Evolutionary conservation across 1,284 basidiomycete species (phyloP).

Genomic region (Polyporus tsugae): DNA sequence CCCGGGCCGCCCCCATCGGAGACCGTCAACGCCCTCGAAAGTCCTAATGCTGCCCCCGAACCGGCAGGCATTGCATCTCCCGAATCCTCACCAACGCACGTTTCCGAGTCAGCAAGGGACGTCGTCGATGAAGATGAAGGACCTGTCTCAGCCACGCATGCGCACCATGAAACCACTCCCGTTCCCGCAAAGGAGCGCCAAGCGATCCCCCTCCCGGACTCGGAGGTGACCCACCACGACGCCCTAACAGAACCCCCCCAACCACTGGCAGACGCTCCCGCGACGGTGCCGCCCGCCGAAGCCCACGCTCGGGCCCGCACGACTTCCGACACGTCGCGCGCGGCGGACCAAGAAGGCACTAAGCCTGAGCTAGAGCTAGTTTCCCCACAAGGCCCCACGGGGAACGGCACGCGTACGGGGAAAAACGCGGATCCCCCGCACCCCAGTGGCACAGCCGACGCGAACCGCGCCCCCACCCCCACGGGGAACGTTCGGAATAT

Average conservation of each 20-base stretch:
- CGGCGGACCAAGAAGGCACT: background rate
- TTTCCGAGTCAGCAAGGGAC: background rate
- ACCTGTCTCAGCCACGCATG: too few species aligned
- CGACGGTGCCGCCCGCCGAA: background rate
- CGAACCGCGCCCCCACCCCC: background rate
- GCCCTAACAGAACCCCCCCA: background rate
- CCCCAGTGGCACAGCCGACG: background rate
- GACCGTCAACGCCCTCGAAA: background rate
- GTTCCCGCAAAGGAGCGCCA: too few species aligned
- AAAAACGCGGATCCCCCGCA: background rate
- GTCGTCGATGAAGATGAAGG: background rate
- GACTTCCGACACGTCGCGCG: background rate
- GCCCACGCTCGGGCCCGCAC: background rate
- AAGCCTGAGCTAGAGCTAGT: background rate
- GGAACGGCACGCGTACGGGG: background rate
- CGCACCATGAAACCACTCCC: too few species aligned
- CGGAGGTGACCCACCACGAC: too few species aligned
- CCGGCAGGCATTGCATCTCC: background rate
- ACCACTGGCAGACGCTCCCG: too few species aligned
- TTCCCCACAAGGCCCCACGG: conserved; percentile 1
- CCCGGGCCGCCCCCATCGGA: too few species aligned
- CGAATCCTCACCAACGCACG: background rate
- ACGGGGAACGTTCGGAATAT: background rate
- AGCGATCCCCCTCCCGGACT: too few species aligned
- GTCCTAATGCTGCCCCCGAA: background rate